Evolutionary conservation across 1,139 yeast genomes (phyloP), one percentile per base, ranked within the genome.

Genomic region (Sugiyamaella xylanicola): DNA sequence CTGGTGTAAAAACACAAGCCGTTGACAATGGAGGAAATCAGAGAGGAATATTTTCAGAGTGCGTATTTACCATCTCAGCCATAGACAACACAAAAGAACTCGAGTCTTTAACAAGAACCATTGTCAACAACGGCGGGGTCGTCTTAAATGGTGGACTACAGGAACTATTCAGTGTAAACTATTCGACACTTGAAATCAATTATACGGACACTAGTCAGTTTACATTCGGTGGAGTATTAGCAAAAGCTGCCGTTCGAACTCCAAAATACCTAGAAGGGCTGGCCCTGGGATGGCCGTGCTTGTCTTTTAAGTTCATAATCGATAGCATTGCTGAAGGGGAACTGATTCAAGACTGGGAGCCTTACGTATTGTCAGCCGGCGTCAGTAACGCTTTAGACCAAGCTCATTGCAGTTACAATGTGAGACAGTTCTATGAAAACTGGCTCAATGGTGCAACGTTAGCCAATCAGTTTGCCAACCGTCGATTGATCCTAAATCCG

Each of bases 231-330:
- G 92, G 91, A 1, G 75, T 88, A 46, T 69, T 90, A 1, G 78
- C 95, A 0, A 77, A 78, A 43, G 77, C 75, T 19, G 77, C 78
- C 61, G 77, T 82, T 35, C 76, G 96, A 44, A 87, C 90, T 55
- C 79, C 86, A 19, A 90, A 90, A 66, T 92, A 87, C 66, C 70
- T 91, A n/a, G 95, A 90, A 66, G 84, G 88, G 0, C 72, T 91
- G n/a, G 90, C 95, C 0, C 69, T 91, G 44, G 95, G 95, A 1
- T 90, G 96, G 96, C 98, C 98, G 1, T 80, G 90, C 17, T 66
- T 92, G 32, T 83, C 89, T 2, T 79, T 80, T 59, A 69, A 73
- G 13, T 91, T 80, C 62, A 75, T 92, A 8, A 69, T 72, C n/a
- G 86, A 85, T 59, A 36, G 50, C 35, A 15, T 51, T 13, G 61